phyloP scores from a whole-genome alignment of 2,329 filamentous ascomycete species.

The Fusarium beomiforme region DNA sequence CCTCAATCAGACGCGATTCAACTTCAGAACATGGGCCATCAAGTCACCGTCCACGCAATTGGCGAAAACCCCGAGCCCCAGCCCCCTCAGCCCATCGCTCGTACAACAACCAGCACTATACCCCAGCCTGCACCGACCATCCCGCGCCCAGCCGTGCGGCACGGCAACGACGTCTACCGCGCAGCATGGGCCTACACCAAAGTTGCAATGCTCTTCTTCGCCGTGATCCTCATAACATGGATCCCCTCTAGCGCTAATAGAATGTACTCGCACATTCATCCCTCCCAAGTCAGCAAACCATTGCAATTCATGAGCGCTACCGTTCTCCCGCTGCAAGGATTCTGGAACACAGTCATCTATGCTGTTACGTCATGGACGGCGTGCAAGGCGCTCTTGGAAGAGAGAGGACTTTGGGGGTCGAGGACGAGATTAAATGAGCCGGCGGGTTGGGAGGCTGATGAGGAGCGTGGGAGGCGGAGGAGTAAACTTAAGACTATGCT shows the following conservation, averaged over 20 bases:
- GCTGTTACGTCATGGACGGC: neutral
- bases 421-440: neutral
- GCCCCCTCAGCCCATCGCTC: neutral
- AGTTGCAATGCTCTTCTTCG: neutral
- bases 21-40: neutral
- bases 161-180: neutral
- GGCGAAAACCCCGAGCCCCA: neutral
- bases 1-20: neutral
- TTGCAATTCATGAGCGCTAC: slow-evolving; percentile 8
- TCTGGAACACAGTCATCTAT: slow-evolving; percentile 1
- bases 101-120: neutral
- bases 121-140: neutral
- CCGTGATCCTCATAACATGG: neutral
- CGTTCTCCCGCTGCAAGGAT: neutral
- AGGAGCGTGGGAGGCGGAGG: neutral
- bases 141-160: neutral
- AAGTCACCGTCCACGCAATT: neutral
- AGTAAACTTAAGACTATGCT: neutral
- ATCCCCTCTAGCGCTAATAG: neutral
- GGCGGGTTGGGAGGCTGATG: neutral
- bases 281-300: neutral
- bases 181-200: slow-evolving; percentile 8
- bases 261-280: slow-evolving; percentile 1
- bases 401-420: neutral
- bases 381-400: neutral